Evolutionary conservation across 371 early-diverging fungal genomes (phyloP).

Genomic region (Fennellomyces sp.): DNA sequence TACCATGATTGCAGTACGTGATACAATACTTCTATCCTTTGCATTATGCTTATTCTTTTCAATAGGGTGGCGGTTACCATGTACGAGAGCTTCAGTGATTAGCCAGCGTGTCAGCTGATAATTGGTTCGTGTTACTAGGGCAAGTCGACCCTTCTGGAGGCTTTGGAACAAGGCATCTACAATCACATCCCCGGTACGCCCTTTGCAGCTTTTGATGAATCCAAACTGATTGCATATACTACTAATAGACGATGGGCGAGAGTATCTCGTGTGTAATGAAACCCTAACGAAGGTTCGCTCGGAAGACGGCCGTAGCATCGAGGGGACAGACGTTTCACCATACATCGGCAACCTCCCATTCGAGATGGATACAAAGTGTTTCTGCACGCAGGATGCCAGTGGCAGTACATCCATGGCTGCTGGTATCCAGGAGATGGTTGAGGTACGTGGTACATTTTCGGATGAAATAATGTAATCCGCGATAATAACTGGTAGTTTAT

Average conservation of each 20-base stretch:
- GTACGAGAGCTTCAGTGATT: neutral
- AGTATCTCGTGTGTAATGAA: slow-evolving; percentile 39
- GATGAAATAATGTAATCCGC: too few relatives aligned
- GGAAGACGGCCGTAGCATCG: slow-evolving; percentile 55
- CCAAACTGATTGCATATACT: too few relatives aligned
- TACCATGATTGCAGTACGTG: slow-evolving; percentile 41
- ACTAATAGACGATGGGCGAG: slow-evolving; percentile 50
- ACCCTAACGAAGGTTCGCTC: slow-evolving; percentile 38
- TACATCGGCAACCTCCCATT: slow-evolving; percentile 54
- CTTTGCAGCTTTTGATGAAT: too few relatives aligned
- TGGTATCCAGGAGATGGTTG: slow-evolving; percentile 53
- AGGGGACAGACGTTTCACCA: slow-evolving; percentile 45
- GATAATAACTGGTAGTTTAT: too few relatives aligned
- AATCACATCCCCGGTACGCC: slow-evolving; percentile 35
- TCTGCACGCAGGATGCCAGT: slow-evolving; percentile 49
- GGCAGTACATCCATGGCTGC: slow-evolving; percentile 66
- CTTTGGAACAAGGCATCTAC: slow-evolving; percentile 51
- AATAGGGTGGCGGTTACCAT: slow-evolving; percentile 58
- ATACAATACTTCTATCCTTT: neutral
- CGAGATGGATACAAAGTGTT: slow-evolving; percentile 32
- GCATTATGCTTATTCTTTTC: neutral
- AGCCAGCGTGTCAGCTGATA: neutral
- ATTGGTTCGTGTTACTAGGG: slow-evolving; percentile 18
- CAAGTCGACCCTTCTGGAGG: slow-evolving; percentile 54
- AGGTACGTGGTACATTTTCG: slow-evolving; percentile 13